Conservation (phyloP, 805 yeast species). For the Metschnikowia chrysomelidarum region DNA sequence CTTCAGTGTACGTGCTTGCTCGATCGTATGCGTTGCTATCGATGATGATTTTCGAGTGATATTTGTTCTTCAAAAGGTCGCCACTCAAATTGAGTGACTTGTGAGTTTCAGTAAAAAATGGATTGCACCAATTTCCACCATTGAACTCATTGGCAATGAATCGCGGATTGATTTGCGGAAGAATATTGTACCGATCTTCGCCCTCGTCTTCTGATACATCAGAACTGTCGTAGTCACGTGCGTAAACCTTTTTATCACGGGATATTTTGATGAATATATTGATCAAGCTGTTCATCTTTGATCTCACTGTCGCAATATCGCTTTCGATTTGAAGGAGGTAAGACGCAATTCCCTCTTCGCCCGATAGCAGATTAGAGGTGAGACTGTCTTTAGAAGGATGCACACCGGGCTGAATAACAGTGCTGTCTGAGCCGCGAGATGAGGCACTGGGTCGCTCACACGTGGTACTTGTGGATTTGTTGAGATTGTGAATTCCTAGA, state of each 20-base stretch:
- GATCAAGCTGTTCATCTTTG: conserved; percentile 28
- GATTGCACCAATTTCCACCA: conserved; percentile 80
- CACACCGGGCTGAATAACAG: conserved; percentile 3
- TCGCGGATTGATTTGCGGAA: conserved; percentile 72
- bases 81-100: conserved; percentile 41
- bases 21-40: conserved; percentile 47
- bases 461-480: conserved; percentile 17
- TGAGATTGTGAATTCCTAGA: conserved; percentile 29
- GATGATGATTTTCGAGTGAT: conserved; percentile 46
- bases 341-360: conserved; percentile 16
- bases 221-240: conserved; percentile 38
- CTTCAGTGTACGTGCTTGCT: conserved; percentile 35
- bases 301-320: conserved; percentile 38
- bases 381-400: conserved; percentile 5
- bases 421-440: conserved; percentile 15
- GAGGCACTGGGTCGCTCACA: conserved; percentile 10
- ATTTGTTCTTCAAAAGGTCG: conserved; percentile 39
- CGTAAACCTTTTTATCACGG: conserved; percentile 29
- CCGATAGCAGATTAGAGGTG: conserved; percentile 8
- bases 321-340: conserved; percentile 39
- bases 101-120: conserved; percentile 48
- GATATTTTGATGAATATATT: conserved; percentile 34
- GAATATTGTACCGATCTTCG: conserved; percentile 32
- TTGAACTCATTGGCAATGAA: conserved; percentile 63
- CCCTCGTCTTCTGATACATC: conserved; percentile 37